Conservation (phyloP, 2,329 filamentous ascomycete species). For the Paradendryphiella salina region DNA sequence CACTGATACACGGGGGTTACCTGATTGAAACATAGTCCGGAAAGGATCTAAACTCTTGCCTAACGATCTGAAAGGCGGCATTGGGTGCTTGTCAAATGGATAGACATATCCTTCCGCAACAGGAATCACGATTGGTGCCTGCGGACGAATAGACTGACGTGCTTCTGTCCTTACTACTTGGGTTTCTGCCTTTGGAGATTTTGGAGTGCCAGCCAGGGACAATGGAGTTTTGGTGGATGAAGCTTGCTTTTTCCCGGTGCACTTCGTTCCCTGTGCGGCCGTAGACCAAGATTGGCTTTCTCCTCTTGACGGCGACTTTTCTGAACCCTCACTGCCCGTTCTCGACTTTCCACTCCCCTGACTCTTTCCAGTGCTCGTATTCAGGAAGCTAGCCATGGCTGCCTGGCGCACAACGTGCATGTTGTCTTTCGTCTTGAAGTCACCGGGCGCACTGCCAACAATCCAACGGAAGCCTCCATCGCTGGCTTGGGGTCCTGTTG, state of each 20-base stretch:
- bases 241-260: constrained; percentile 3
- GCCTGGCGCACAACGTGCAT: constrained; percentile 44
- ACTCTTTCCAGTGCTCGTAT: constrained; percentile 30
- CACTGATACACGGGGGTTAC: constrained; percentile 35
- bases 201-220: constrained; percentile 3
- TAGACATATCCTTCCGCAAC: constrained; percentile 16
- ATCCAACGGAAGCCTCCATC: constrained; percentile 36
- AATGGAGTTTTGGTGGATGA: constrained; percentile 11
- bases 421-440: constrained; percentile 37
- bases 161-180: constrained; percentile 11
- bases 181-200: constrained; percentile 4
- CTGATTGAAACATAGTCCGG: constrained; percentile 40
- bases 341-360: constrained; percentile 9
- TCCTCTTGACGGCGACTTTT: constrained; percentile 19
- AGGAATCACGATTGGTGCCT: constrained; percentile 30
- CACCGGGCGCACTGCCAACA: constrained; percentile 36
- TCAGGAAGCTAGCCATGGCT: constrained; percentile 42
- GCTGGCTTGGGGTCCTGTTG: constrained; percentile 8
- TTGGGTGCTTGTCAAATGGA: constrained; percentile 23
- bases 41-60: constrained; percentile 44
- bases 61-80: constrained; percentile 32
- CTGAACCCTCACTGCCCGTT: constrained; percentile 25
- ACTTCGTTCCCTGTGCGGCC: constrained; percentile 3
- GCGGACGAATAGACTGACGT: constrained; percentile 20
- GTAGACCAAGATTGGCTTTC: constrained; percentile 14